Base-by-base conservation (phyloP, 306 rosid species). In the Heteromeles arbutifolia region DNA sequence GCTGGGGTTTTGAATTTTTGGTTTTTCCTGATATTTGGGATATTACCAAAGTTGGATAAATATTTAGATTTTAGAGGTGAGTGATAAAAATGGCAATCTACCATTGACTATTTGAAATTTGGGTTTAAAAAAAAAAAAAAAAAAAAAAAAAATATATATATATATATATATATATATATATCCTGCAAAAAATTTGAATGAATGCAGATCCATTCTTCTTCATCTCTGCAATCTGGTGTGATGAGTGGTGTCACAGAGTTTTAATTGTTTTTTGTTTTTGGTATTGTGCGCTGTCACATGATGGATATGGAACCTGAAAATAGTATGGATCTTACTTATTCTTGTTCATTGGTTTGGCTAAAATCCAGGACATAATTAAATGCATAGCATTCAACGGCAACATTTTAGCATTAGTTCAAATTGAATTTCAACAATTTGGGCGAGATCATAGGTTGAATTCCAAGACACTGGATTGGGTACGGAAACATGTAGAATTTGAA, bases 1-100 rank as follows among this genome's bases (percentile, higher is more conserved):
- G 79, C 63, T 74, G 56, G 81, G 44, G 34, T 86, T 48, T 76
- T 66, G 7, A 26, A 10, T 13, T 11, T 61, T 26, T 13, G n/a
- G 29, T n/a, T 53, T 53, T 45, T 62, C 67, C 75, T 74, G 70
- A 61, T 68, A 75, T 83, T 76, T 77, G 75, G 78, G 74, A 77
- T 74, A 26, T 59, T 43, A 25, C 41, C 53, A 24, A 31, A 43
- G 54, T 29, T 29, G 28, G 17, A 6, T 26, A 25, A 12, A 24
- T 39, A 39, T 39, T 39, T 39, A 8, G 11, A 39, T 39, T 39
- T 48, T 48, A 13, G 52, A 45, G 19, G 19, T 4, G 67, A 4
- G 17, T 8, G 31, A 37, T 57, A 57, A 11, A 29, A 29, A 53
- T 63, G 68, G 64, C 8, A 29, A 75, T 56, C 31, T 15, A 39